Evolutionary conservation across 2,329 filamentous ascomycete species (phyloP).

Genomic region (Ramichloridium luteum): DNA sequence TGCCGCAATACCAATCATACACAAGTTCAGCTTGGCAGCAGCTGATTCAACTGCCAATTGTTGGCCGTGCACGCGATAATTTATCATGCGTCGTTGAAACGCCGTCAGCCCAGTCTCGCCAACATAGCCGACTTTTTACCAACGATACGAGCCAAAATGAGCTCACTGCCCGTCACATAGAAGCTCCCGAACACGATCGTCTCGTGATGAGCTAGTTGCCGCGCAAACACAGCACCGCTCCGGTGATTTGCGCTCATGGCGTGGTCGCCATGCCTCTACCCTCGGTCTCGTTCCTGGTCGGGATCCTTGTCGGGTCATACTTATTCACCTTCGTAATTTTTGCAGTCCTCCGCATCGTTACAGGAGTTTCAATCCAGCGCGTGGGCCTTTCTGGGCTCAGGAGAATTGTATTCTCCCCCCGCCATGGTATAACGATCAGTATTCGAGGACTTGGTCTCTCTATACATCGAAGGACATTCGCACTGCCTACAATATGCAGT

Average conservation of each 20-base stretch:
- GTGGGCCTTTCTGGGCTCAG: conserved; percentile 87
- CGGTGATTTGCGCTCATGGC: conserved; percentile 18
- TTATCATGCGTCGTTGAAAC: too few species aligned
- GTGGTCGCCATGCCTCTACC: conserved; percentile 32
- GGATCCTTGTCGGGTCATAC: conserved; percentile 74
- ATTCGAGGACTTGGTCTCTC: conserved; percentile 79
- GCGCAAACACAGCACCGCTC: too few species aligned
- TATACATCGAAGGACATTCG: conserved; percentile 87
- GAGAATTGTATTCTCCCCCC: conserved; percentile 77
- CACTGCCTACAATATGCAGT: conserved; percentile 92
- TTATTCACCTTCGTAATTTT: conserved; percentile 87
- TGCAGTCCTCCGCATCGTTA: conserved; percentile 81
- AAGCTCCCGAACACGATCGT: too few species aligned
- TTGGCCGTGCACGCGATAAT: too few species aligned
- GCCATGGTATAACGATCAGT: conserved; percentile 79
- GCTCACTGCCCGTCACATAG: too few species aligned
- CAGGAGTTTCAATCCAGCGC: conserved; percentile 89
- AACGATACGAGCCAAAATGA: too few species aligned
- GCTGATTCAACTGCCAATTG: too few species aligned
- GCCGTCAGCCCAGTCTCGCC: too few species aligned
- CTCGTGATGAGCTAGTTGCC: too few species aligned
- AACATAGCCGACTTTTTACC: too few species aligned
- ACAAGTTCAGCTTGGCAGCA: too few species aligned
- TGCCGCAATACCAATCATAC: too few species aligned
- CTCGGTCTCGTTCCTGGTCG: conserved; percentile 61